Base-by-base conservation (phyloP, 2,329 filamentous ascomycete genomes). In the Alternaria sp. region DNA sequence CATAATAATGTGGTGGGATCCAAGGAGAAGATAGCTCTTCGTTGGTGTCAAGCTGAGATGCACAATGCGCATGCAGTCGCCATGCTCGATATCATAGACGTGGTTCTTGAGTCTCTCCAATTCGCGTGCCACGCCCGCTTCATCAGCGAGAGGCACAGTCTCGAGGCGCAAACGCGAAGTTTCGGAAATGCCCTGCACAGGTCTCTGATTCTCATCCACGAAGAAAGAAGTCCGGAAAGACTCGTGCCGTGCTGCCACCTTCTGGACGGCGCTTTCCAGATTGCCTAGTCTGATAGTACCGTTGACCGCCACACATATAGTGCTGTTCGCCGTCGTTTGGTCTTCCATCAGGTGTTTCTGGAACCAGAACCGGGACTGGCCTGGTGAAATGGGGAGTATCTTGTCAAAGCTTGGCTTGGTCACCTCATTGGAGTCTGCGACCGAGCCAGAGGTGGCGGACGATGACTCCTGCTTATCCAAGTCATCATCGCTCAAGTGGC, bases 1-100 rank as follows among this genome's bases (percentile, higher is more conserved):
- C 77, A 87, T 80, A 32, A 79, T 73, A 40, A 87, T 86, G 66
- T 87, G 85, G 61, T 86, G 85, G 49, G 77, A 79, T 1, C 74
- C 74, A 6, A 87, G 50, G 0, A 88, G 43, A 4, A 86, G 61
- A 65, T 75, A 81, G 61, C 84, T 81, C 1, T 64, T 57, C 0
- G 71, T 73, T 1, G 71, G 62, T 0, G 75, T 77, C 11, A 75
- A 69, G 0, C 80, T 71, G 5, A 85, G 69, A 2, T 85, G 69
- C 4, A 69, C 56, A 4, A 83, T 66, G 6, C 74, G 69, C 6
- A 83, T 56, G 3, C 69, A 55, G 5, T 82, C 69, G 10, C 82
- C 81, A 8, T 66, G 67, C 13, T 73, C 75, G 10, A 86, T 60
- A 54, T 84, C 78, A 30, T 77, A 85, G 3, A 71, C 62, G 57